A percentile compares a stretch with the other conserved stretches of the same genome.
Conservation (phyloP, 495 filamentous ascomycete species). For the Penicillium angulare region DNA sequence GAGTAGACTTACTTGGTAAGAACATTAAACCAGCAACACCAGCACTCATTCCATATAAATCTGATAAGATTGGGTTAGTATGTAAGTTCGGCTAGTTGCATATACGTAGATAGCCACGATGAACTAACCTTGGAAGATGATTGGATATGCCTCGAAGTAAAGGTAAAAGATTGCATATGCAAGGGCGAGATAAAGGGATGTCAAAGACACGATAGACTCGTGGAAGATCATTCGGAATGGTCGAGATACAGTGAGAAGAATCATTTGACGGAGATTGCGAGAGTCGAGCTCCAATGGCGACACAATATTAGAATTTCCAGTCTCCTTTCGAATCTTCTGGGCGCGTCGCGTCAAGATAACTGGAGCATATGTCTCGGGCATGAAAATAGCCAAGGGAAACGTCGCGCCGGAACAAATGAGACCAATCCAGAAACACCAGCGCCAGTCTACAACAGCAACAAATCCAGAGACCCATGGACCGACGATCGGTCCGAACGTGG, state of each 20-base stretch:
- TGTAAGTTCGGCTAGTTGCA: neutral
- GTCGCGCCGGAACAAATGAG: conserved; percentile 54
- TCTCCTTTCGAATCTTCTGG: conserved; percentile 61
- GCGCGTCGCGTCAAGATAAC: conserved; percentile 65
- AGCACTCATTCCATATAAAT: conserved; percentile 36
- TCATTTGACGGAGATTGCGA: conserved; percentile 41
- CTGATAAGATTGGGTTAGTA: conserved; percentile 12
- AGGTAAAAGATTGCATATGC: conserved; percentile 76
- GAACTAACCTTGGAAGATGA: conserved; percentile 56
- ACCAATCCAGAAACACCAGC: conserved; percentile 64
- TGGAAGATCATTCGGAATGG: conserved; percentile 43
- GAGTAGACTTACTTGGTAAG: conserved; percentile 31
- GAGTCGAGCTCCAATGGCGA: conserved; percentile 48
- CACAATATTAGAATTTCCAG: conserved; percentile 50
- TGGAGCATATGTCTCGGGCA: conserved; percentile 69
- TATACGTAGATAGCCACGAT: neutral
- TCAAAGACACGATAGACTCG: conserved; percentile 64
- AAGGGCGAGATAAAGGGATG: conserved; percentile 65
- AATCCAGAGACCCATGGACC: conserved; percentile 66
- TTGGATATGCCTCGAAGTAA: conserved; percentile 66
- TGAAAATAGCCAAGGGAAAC: conserved; percentile 43
- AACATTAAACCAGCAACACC: conserved; percentile 35
- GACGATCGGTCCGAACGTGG: conserved; percentile 61
- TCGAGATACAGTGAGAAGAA: conserved; percentile 44
- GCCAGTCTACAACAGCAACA: conserved; percentile 56